Evolutionary conservation across 1,284 basidiomycete genomes (phyloP), one percentile per base, ranked within the genome.

Genomic region (Coniferiporia weirii): DNA sequence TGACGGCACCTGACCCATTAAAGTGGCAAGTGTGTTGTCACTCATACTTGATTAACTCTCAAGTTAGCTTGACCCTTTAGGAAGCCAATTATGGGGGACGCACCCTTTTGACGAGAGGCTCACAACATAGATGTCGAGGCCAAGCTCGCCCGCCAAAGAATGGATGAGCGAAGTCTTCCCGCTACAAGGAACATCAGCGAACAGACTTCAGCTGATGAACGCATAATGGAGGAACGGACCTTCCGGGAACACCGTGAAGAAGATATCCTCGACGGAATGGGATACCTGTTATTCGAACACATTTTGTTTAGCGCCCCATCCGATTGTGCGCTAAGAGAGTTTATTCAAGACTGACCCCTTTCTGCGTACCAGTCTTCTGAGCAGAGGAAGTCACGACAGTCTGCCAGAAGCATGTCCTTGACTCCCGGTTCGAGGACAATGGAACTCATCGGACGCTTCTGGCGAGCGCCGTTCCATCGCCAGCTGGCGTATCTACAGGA

Each of bases 331-430:
- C 38, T 15, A 65, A 60, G 54, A 64, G 61, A n/a, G 60, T 59
- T 17, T 61, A 60, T 65, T 60, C 40, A 44, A n/a, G 63, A 76
- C 79, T 58, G 60, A 85, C 90, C 89, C 79, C 89, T 77, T 68
- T 91, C 89, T 61, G 88, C 89, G 77, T 92, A 90, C 88, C 89
- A 92, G 63, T 91, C 88, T 67, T 93, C 90, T 22, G 88, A 91
- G 52, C 79, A 78, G 63, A 93, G 71, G 73, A 93, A 93, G 69
- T 93, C 90, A 67, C 82, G 88, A 74, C 89, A 91, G 71, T 93
- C 90, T 8, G 84, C 81, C 19, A 93, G 74, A 60, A 93, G 82
- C 87, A 91, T 91, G 67, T 93, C 89, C 68, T 93, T 93, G 19
- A 92, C 88, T 48, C 87, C 87, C 4, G 88, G 88, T 66, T 91